These are phyloP conservation scores for Podospora pseudopauciseta DNA, from an alignment of 495 filamentous ascomycete genomes.

Conservation along the genomic window DNA sequence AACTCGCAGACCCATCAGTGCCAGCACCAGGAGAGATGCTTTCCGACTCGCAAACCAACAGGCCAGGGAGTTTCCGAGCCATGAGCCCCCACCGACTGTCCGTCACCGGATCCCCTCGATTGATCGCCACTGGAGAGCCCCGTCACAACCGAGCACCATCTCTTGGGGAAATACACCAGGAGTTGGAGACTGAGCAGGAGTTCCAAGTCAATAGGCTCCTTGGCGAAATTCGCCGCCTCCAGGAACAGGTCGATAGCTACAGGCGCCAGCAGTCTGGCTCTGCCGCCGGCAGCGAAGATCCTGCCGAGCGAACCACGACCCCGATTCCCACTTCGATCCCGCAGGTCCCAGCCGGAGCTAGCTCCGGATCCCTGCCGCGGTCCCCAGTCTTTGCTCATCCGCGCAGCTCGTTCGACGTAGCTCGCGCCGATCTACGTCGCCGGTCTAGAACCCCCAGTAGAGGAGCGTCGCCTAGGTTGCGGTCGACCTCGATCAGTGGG, in stretches of 20 bases:
- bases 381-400: slow-evolving; percentile 53
- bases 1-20: slow-evolving; percentile 62
- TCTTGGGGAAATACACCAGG: slow-evolving; percentile 91
- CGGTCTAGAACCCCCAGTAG: slow-evolving; percentile 57
- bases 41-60: slow-evolving; percentile 35
- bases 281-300: slow-evolving; percentile 61
- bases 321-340: slow-evolving; percentile 30
- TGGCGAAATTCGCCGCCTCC: slow-evolving; percentile 82
- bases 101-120: slow-evolving; percentile 55
- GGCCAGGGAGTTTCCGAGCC: slow-evolving; percentile 34
- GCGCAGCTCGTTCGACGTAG: slow-evolving; percentile 55
- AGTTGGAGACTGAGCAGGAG: slow-evolving; percentile 93
- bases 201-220: slow-evolving; percentile 92
- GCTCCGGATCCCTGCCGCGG: slow-evolving; percentile 41
- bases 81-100: slow-evolving; percentile 53
- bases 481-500: slow-evolving; percentile 52
- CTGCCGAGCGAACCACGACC: slow-evolving; percentile 57
- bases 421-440: slow-evolving; percentile 50
- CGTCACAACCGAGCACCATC: slow-evolving; percentile 68
- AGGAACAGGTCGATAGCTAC: slow-evolving; percentile 68
- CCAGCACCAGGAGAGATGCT: slow-evolving; percentile 63
- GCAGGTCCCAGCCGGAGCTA: slow-evolving; percentile 23
- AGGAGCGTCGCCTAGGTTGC: slow-evolving; percentile 52
- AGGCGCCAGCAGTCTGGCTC: slow-evolving; percentile 43
- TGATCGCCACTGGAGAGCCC: slow-evolving; percentile 51